Evolutionary conservation across 176 grass and related monocot species (phyloP), one percentile per base, ranked within the genome.

Genomic region (Rhipidocladum racemiflorum): DNA sequence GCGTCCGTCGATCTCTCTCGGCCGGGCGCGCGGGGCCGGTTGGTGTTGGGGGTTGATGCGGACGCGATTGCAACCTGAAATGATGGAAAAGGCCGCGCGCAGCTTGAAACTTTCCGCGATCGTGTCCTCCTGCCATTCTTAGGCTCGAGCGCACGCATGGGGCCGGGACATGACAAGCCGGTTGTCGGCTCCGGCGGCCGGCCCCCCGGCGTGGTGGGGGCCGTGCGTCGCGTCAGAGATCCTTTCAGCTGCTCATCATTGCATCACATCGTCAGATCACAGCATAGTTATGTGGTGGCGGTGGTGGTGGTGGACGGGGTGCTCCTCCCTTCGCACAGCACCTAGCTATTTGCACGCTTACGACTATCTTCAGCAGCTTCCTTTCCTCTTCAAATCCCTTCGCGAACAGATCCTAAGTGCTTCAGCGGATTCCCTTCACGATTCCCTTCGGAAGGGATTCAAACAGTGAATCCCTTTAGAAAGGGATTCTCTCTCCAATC

Each of bases 51-150:
- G 40, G 40, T 70, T 70, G 67, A 28, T 70, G 39, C 17, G 67
- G 23, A 28, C 44, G 15, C 61, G 72, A 36, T 4, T 1, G 16
- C 40, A 23, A 49, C 76, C 61, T 65, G 60, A 50, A 65, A 49
- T 50, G 42, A 78, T 35, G 76, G 9, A n/a, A 78, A 78, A 35
- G 43, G 59, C 24, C 39, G 54, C 9, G 9, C 21, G 53, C 7
- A 3, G 53, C 7, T 9, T 9, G 40, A 42, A 10, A 9, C 4
- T 32, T 29, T 40, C 4, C 4, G 17, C 21, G 38, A 42, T 29
- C 43, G 43, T 71, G 68, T 49, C 49, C 71, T 49, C 49, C 71
- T 24, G 10, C 74, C 75, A 20, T 40, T 78, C 65, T 49, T 46
- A 13, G 17, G 75, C 5, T 5, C 11, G 11, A 0, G 6, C 6